Percentiles rank a stretch among this genome's conserved stretches.
Evolutionary conservation across 768 basidiomycete species (phyloP).

Genomic region (Hebeloma cylindrosporum): DNA sequence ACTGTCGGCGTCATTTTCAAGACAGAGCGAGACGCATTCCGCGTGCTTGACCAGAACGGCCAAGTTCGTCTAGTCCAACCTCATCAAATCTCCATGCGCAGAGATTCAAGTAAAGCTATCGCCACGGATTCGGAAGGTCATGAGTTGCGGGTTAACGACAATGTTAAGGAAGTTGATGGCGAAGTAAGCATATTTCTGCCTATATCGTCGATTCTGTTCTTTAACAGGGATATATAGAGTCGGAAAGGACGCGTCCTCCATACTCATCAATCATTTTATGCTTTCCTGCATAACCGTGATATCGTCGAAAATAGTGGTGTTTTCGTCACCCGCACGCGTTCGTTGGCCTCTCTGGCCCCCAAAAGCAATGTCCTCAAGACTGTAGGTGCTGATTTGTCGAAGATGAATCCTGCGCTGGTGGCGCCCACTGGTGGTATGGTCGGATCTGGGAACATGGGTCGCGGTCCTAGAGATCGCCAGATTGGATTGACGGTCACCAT

Average conservation of each 20-base stretch:
- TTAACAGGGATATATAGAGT: constrained; percentile 39
- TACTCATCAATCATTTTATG: constrained; percentile 91
- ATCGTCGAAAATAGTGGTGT: constrained; percentile 89
- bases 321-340: constrained; percentile 86
- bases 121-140: constrained; percentile 89
- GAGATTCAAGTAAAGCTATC: constrained; percentile 77
- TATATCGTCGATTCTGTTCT: neutral
- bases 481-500: constrained; percentile 80
- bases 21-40: constrained; percentile 94
- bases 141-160: constrained; percentile 84
- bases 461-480: constrained; percentile 79
- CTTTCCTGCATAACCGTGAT: constrained; percentile 93
- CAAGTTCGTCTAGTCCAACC: constrained; percentile 87
- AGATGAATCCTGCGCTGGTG: constrained; percentile 84
- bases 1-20: constrained; percentile 98
- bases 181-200: constrained; percentile 54
- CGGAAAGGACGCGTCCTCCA: constrained; percentile 91
- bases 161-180: constrained; percentile 88
- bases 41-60: constrained; percentile 93
- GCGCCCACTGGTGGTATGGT: constrained; percentile 73
- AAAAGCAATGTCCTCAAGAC: constrained; percentile 73
- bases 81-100: constrained; percentile 91
- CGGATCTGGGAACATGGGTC: constrained; percentile 72
- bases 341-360: constrained; percentile 81
- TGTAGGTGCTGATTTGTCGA: constrained; percentile 72